These are phyloP conservation scores for Cephalotrichum gorgonifer DNA, from an alignment of 2,329 filamentous ascomycete genomes.

Conservation along the genomic window DNA sequence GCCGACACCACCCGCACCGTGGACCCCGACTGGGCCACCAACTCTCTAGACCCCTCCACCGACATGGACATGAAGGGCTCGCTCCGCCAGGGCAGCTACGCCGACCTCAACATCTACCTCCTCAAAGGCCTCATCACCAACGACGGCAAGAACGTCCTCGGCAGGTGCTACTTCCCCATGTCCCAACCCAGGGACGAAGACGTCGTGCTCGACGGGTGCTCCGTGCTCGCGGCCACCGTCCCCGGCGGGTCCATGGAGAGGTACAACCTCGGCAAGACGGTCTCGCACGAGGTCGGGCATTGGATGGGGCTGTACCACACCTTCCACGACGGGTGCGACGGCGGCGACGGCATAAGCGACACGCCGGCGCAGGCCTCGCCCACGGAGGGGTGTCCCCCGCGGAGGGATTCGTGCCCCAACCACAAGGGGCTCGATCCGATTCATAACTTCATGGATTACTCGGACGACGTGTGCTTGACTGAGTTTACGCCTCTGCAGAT, in stretches of 20 bases:
- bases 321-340: conserved; percentile 29
- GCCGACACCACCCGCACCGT: conserved; percentile 28
- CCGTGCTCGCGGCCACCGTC: conserved; percentile 23
- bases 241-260: conserved; percentile 24
- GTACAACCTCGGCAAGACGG: conserved; percentile 21
- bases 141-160: conserved; percentile 23
- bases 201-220: conserved; percentile 28
- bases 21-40: conserved; percentile 32
- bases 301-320: conserved; percentile 39
- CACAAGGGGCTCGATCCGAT: conserved; percentile 22
- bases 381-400: conserved; percentile 23
- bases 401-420: conserved; percentile 22
- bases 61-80: conserved; percentile 32
- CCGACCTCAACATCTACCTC: conserved; percentile 37
- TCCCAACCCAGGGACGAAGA: conserved; percentile 17
- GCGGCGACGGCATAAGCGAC: conserved; percentile 28
- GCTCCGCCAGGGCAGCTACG: conserved; percentile 30
- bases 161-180: conserved; percentile 37
- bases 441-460: conserved; percentile 29
- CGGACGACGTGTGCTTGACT: conserved; percentile 30
- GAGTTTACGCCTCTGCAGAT: conserved; percentile 32
- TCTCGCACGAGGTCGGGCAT: conserved; percentile 34
- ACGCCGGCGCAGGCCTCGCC: conserved; percentile 25
- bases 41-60: conserved; percentile 12
- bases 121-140: conserved; percentile 22